Percentiles rank a stretch among this genome's conserved stretches.
These are phyloP conservation scores for Gracilaria domingensis DNA, from an alignment of 23 red algal genomes.

Conservation along the genomic window DNA sequence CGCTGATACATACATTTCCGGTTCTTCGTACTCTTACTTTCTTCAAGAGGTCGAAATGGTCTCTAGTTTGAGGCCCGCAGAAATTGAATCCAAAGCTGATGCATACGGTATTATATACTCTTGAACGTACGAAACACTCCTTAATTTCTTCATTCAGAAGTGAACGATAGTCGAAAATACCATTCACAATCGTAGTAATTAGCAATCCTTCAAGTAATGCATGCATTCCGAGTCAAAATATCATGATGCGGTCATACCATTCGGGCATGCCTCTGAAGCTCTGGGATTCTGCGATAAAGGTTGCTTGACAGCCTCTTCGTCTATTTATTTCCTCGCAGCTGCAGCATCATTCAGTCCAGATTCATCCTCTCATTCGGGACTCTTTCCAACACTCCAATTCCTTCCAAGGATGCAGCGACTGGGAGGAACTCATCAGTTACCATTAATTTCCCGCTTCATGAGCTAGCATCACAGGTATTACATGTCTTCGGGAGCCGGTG, in stretches of 20 bases:
- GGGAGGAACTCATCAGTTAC: conserved; percentile 90
- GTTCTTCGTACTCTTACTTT: neutral
- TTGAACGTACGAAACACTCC: neutral
- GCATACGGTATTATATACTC: neutral
- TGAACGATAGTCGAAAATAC: neutral
- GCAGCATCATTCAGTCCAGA: conserved; percentile 46
- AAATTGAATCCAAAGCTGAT: neutral
- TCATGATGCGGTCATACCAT: conserved; percentile 28
- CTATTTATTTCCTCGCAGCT: conserved; percentile 23
- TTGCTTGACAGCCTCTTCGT: conserved; percentile 3
- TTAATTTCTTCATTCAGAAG: neutral
- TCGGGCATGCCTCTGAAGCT: neutral
- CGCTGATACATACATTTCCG: neutral
- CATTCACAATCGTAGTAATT: neutral
- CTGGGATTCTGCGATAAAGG: neutral
- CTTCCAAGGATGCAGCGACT: conserved; percentile 82
- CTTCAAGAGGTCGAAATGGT: neutral
- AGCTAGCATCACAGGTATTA: conserved; percentile 87
- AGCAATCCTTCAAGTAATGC: neutral
- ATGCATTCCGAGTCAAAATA: neutral
- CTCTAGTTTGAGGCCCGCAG: neutral
- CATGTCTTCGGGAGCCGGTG: conserved; percentile 95
- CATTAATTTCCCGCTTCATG: conserved; percentile 85
- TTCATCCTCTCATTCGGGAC: conserved; percentile 77
- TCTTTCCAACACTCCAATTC: conserved; percentile 91